phyloP scores from a whole-genome alignment of 371 early-diverging fungal genomes.

The Syncephalastrum racemosum region DNA sequence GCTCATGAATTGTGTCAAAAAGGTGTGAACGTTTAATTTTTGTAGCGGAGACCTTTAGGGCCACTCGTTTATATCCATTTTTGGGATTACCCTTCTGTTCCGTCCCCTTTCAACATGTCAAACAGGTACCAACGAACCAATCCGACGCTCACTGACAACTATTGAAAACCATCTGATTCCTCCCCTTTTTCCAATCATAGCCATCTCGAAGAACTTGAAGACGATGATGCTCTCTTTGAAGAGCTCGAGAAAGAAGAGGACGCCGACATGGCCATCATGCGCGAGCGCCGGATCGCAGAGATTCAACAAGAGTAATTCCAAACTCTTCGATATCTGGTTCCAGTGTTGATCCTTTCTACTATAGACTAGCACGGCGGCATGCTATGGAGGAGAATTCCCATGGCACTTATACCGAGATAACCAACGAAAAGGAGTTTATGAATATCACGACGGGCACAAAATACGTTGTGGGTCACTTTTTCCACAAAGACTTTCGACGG shows the following conservation, averaged over 20 bases:
- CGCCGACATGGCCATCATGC: conserved; percentile 40
- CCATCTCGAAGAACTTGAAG: conserved; percentile 30
- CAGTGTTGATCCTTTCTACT: background rate
- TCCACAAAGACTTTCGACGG: conserved; percentile 88
- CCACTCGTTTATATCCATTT: no score
- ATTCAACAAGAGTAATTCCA: conserved; percentile 59
- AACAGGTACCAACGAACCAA: no score
- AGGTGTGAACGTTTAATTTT: no score
- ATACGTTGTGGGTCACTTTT: conserved; percentile 86
- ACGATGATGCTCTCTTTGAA: conserved; percentile 66
- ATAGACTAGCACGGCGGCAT: conserved; percentile 59
- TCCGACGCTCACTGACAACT: no score
- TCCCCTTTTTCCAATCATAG: background rate
- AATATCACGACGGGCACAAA: conserved; percentile 77
- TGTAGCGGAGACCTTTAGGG: no score
- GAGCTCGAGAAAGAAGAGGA: conserved; percentile 71
- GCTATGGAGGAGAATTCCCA: conserved; percentile 67
- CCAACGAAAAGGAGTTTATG: conserved; percentile 86
- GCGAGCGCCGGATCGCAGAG: conserved; percentile 66
- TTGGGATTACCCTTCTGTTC: no score
- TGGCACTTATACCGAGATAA: conserved; percentile 81
- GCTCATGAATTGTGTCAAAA: no score
- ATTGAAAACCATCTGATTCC: no score
- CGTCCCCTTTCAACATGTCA: no score
- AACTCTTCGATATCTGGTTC: no score